Conservation (phyloP, 2,329 filamentous ascomycete species). For the Tolypocladium paradoxum region DNA sequence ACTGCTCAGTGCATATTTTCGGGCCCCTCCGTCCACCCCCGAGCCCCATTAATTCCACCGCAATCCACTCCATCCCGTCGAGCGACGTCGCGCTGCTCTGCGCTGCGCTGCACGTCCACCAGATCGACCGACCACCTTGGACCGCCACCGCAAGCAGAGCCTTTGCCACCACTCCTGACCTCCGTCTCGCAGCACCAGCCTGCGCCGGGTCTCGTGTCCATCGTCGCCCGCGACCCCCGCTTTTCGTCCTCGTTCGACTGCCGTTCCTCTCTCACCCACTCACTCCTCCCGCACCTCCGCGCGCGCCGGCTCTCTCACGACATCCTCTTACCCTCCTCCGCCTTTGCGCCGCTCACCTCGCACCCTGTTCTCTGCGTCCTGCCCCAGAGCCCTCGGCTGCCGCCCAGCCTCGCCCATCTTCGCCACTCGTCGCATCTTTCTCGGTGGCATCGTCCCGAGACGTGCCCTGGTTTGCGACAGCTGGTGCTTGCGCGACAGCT, state of each 20-base stretch:
- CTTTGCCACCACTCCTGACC: not conserved
- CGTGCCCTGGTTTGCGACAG: conserved; percentile 1
- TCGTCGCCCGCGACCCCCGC: not conserved
- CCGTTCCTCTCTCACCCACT: not conserved
- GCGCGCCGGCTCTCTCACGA: not conserved
- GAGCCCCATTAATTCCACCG: not conserved
- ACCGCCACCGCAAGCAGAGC: not conserved
- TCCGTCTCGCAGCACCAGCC: not conserved
- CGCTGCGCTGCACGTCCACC: not conserved
- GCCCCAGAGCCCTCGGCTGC: not conserved
- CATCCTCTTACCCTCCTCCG: not conserved
- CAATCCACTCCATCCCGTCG: not conserved
- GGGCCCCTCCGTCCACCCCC: not conserved
- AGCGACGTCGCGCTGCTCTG: not conserved
- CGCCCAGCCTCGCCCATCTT: conserved; percentile 1
- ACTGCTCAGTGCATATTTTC: not conserved
- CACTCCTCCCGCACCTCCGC: not conserved
- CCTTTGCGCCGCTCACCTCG: not conserved
- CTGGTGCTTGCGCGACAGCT: conserved; percentile 1
- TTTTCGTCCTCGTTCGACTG: not conserved
- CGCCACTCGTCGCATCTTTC: not conserved
- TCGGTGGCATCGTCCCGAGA: not conserved
- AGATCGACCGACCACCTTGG: not conserved
- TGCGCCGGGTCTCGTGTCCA: not conserved
- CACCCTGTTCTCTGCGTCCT: not conserved